Percentiles rank a stretch among this genome's conserved stretches.
Conservation (phyloP, 1,284 basidiomycete genomes). For the Cutaneotrichosporon spelunceum region DNA sequence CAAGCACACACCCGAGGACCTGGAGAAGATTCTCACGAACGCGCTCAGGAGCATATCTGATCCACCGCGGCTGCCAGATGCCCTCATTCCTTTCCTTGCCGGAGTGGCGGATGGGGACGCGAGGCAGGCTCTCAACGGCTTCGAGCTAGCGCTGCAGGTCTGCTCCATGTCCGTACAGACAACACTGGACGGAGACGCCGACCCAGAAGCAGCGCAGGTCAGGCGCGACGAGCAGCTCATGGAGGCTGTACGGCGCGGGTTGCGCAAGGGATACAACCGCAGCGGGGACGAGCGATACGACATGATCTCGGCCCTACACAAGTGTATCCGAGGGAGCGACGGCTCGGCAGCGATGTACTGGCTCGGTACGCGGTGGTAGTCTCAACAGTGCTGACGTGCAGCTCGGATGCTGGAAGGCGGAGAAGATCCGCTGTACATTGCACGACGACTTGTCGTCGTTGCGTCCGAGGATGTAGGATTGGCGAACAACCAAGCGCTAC, state of each 20-base stretch:
- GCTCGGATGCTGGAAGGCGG: conserved; percentile 68
- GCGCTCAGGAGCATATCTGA: conserved; percentile 41
- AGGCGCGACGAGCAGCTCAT: conserved; percentile 47
- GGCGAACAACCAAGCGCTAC: conserved; percentile 69
- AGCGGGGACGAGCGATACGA: conserved; percentile 76
- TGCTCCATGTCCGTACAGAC: conserved; percentile 35
- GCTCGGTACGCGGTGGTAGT: conserved; percentile 54
- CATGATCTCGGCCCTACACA: conserved; percentile 84
- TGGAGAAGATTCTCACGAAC: conserved; percentile 45
- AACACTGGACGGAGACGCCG: conserved; percentile 15
- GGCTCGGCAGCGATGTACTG: conserved; percentile 82
- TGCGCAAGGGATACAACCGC: conserved; percentile 62
- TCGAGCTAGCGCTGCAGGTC: conserved; percentile 53
- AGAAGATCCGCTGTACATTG: conserved; percentile 83
- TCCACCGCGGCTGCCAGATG: conserved; percentile 47
- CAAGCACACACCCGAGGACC: conserved; percentile 39
- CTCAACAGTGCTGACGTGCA: conserved; percentile 48
- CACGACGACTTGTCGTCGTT: conserved; percentile 73
- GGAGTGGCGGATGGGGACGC: conserved; percentile 55
- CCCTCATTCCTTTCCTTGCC: conserved; percentile 55
- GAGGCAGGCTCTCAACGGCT: conserved; percentile 52
- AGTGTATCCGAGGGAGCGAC: conserved; percentile 75
- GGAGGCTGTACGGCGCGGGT: conserved; percentile 47
- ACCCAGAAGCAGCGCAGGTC: background rate
- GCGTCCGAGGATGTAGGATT: conserved; percentile 82